Base-by-base conservation (phyloP, 257 asterid genomes). In the Nemophila menziesii region DNA sequence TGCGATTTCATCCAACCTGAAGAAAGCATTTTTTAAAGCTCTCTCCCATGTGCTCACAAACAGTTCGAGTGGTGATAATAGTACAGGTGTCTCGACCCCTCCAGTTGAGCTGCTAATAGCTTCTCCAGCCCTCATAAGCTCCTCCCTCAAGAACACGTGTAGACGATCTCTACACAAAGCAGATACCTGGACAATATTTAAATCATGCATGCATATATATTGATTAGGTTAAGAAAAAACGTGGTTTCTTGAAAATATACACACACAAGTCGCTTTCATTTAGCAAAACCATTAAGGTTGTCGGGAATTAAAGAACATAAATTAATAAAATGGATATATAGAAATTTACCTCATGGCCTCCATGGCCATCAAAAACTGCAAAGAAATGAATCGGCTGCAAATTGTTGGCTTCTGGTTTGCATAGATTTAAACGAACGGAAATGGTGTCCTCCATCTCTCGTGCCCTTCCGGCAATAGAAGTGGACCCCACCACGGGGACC, bases 351-450 rank as follows among this genome's bases (percentile, higher is more conserved):
- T 24, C 6, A 24, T 4, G 33, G 33, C 33, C 55, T 20, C 66
- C 66, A 46, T 60, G 60, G 16, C 66, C 66, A 33, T 60, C 66
- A 20, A 34, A 60, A 33, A 60, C 43, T 20, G 52, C 60, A 15
- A 52, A 44, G 49, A 44, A 60, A 44, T 60, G 43, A 13, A 58
- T 12, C 0, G 65, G 54, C n/a, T 15, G 44, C 1, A 52, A 5
- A 13, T 12, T 36, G 39, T 51, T 58, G 27, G 51, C 44, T 8
- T 36, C 33, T 11, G 64, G 58, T 0, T 33, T 20, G 48, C 58
- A 58, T 10, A 58, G 58, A 39, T 58, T 51, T 3, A 52, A 40
- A 15, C 20, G 10, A 42, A 58, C 43, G 11, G 36, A 24, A 16
- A 44, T n/a, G 3, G 48, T 22, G 26, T 58, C 65, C 20, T 58